These are phyloP conservation scores for Malassezia psittaci DNA, from an alignment of 1,284 basidiomycete genomes.

Conservation along the genomic window DNA sequence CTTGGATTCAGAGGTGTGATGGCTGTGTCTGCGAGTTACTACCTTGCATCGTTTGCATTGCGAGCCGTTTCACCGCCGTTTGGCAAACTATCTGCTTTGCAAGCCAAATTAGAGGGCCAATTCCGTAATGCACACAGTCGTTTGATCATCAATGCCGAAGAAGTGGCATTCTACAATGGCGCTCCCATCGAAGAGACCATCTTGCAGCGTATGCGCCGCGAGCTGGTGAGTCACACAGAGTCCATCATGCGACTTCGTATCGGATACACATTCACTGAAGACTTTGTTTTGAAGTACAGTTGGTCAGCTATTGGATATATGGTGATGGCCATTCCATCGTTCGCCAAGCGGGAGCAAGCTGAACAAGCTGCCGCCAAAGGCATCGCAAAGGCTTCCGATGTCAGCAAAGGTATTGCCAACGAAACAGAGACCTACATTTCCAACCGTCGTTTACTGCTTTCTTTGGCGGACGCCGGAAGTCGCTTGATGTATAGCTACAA, in stretches of 20 bases:
- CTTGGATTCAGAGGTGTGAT: slow-evolving; percentile 67
- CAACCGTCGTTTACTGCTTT: slow-evolving; percentile 70
- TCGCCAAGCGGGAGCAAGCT: slow-evolving; percentile 21
- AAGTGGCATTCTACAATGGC: slow-evolving; percentile 92
- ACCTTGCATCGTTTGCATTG: slow-evolving; percentile 70
- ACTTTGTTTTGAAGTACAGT: slow-evolving; percentile 47
- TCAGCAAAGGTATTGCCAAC: slow-evolving; percentile 50
- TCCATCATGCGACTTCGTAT: slow-evolving; percentile 70
- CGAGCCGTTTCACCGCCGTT: slow-evolving; percentile 82
- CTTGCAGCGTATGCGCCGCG: slow-evolving; percentile 66
- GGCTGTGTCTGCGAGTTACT: slow-evolving; percentile 73
- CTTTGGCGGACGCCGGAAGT: slow-evolving; percentile 87
- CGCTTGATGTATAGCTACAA: slow-evolving; percentile 83
- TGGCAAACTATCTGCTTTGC: slow-evolving; percentile 76
- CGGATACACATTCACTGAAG: slow-evolving; percentile 45
- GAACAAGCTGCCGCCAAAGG: not conserved
- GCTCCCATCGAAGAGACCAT: slow-evolving; percentile 74
- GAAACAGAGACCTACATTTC: slow-evolving; percentile 75
- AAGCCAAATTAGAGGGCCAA: slow-evolving; percentile 73
- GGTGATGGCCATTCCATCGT: slow-evolving; percentile 43
- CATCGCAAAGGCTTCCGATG: slow-evolving; percentile 52
- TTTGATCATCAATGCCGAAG: slow-evolving; percentile 81
- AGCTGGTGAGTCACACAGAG: slow-evolving; percentile 77
- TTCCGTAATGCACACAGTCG: slow-evolving; percentile 79
- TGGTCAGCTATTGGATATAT: slow-evolving; percentile 46